Conservation (phyloP, 78 protist genomes). For the Dictyostelium citrinum region DNA sequence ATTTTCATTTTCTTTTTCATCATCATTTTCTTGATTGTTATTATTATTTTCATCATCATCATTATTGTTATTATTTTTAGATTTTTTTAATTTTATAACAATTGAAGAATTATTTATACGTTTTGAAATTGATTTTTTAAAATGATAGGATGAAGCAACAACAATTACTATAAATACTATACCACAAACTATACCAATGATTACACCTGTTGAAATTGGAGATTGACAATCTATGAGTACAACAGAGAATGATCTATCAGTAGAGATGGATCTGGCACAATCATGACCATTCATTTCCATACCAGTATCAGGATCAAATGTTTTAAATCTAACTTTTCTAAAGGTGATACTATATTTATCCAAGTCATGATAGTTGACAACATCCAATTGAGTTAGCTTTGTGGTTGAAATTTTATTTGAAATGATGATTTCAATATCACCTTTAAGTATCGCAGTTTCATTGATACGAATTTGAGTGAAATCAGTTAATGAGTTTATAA, state of each 20-base stretch:
- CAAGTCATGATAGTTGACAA: not conserved
- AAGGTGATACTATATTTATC: not conserved
- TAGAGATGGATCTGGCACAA: not conserved
- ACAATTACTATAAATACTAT: not conserved
- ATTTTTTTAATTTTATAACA: not conserved
- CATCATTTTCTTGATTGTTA: not conserved
- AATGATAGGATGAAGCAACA: not conserved
- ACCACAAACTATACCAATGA: not conserved
- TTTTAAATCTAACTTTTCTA: not conserved
- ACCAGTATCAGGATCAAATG: not conserved
- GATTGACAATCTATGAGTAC: not conserved
- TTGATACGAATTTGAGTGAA: not conserved
- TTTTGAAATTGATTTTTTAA: not conserved
- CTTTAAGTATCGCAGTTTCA: not conserved
- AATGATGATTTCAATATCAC: not conserved
- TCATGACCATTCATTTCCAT: not conserved
- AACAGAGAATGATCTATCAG: not conserved
- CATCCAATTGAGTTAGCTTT: not conserved
- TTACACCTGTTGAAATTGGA: not conserved
- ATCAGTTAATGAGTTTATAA: not conserved
- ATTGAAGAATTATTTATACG: not conserved
- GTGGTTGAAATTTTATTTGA: not conserved
- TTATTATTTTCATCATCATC: not conserved
- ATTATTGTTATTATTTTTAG: not conserved
- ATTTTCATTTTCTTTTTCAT: not conserved